Base-by-base conservation (phyloP, 257 asterid species). In the Ligustrum vulgare region DNA sequence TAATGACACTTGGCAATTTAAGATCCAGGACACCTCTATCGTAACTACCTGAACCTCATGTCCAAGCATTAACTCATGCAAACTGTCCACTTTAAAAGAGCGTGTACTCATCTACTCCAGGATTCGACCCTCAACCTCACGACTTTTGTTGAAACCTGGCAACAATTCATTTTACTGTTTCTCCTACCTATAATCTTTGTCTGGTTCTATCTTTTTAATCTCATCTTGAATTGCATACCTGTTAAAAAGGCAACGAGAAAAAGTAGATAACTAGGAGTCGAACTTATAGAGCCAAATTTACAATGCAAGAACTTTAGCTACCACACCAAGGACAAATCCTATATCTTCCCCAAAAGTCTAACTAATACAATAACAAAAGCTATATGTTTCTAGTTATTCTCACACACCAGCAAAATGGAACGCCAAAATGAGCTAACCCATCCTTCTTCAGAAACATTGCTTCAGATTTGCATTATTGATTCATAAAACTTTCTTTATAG, bases 401-500 rank as follows among this genome's bases (percentile, higher is more conserved):
- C 82, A 82, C n/a, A 70, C 23, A 69, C 75, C 28, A 64, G 74
- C 73, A 70, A 22, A 36, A 36, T 70, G 65, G 65, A 69, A 71
- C 71, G 32, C 69, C 81, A 64, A 58, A 51, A 78, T n/a, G 25
- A 56, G 31, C 32, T 56, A 4, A 56, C 64, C 63, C 13, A 20
- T 56, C 20, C 56, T 45, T 22, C 32, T 35, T 67, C 71, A 7
- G 3, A 67, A 33, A 20, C 2, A 33, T 67, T 35, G 47, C 49
- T 67, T 6, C 22, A 67, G 2, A 67, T 67, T 35, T 36, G 45
- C 47, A 35, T 35, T 4, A 35, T 67, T 11, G 2, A 3, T 16
- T 4, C 11, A 18, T 49, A 64, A 67, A 51, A 67, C 36, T 71
- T 20, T 2, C 64, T 20, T n/a, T 32, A 13, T 67, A 25, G 71